Evolutionary conservation across 2,329 filamentous ascomycete genomes (phyloP).

Genomic region (Sclerotinia subarctica): DNA sequence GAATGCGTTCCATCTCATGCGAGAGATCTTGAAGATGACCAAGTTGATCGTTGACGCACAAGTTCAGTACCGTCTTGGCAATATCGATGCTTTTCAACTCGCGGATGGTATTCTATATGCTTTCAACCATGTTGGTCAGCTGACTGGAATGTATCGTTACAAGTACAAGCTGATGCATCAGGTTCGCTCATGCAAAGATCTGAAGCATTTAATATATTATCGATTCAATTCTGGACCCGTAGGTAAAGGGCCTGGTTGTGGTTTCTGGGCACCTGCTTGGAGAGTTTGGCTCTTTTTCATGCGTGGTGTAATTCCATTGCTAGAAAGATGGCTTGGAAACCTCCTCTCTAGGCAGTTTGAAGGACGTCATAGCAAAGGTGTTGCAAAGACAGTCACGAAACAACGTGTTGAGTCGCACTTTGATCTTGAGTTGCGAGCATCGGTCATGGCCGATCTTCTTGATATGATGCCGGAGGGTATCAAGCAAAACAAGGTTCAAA

Average conservation of each 20-base stretch:
- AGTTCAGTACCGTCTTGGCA: conserved; percentile 94
- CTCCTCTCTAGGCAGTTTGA: conserved; percentile 96
- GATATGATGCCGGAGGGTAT: conserved; percentile 99
- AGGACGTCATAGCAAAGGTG: conserved; percentile 96
- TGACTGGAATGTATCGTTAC: conserved; percentile 99
- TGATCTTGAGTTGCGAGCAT: conserved; percentile 92
- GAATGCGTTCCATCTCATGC: conserved; percentile 98
- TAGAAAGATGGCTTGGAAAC: conserved; percentile 97
- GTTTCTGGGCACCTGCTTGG: conserved; percentile 99
- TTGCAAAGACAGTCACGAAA: conserved; percentile 98
- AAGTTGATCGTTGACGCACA: conserved; percentile 98
- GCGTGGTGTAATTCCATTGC: conserved; percentile 92
- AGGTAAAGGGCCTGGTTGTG: conserved; percentile 94
- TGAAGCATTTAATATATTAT: conserved; percentile 99
- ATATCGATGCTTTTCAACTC: conserved; percentile 98
- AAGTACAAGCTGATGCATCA: conserved; percentile 99
- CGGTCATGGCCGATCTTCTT: conserved; percentile 98
- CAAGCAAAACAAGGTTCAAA: conserved; percentile 99
- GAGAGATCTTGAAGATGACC: conserved; percentile 90
- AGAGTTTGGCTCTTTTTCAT: conserved; percentile 99
- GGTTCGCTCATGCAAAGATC: conserved; percentile 96
- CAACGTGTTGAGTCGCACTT: conserved; percentile 99
- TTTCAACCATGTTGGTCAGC: conserved; percentile 97
- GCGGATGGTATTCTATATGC: conserved; percentile 98
- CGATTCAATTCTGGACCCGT: conserved; percentile 96